Evolutionary conservation across 768 basidiomycete species (phyloP).

Genomic region (Lyophyllum semitale): DNA sequence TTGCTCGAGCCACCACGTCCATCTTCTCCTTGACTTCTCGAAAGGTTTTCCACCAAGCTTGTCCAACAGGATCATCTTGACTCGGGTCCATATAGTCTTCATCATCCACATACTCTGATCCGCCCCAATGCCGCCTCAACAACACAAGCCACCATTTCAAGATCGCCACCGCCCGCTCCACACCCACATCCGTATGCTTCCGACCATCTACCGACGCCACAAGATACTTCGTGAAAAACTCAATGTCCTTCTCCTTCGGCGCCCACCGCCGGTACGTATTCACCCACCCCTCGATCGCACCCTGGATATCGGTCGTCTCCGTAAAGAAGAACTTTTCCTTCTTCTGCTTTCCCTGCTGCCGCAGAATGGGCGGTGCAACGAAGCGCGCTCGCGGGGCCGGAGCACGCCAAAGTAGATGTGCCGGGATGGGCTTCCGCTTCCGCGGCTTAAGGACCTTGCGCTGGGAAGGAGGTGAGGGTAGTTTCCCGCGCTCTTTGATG

Average conservation of each 20-base stretch:
- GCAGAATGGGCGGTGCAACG: conserved; percentile 50
- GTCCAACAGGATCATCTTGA: conserved; percentile 49
- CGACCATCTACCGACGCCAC: conserved; percentile 63
- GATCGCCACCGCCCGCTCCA: conserved; percentile 70
- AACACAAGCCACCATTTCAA: conserved; percentile 85
- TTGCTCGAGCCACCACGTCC: conserved; percentile 62
- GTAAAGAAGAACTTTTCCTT: conserved; percentile 60
- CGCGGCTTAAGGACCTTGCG: conserved; percentile 59
- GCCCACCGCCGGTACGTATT: conserved; percentile 54
- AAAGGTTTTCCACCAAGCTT: conserved; percentile 84
- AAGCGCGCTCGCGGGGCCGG: conserved; percentile 61
- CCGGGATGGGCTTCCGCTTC: conserved; percentile 39
- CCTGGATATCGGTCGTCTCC: conserved; percentile 73
- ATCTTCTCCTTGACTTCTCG: conserved; percentile 66
- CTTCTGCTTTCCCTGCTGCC: conserved; percentile 57
- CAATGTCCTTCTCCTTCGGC: conserved; percentile 77
- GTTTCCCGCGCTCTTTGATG: conserved; percentile 39
- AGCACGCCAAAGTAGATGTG: conserved; percentile 43
- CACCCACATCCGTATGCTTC: conserved; percentile 54
- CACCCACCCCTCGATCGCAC: conserved; percentile 77
- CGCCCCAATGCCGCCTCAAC: conserved; percentile 63
- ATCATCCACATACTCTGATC: conserved; percentile 48
- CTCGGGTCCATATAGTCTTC: conserved; percentile 31
- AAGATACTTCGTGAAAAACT: conserved; percentile 74
- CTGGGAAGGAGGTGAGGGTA: conserved; percentile 41